Base-by-base conservation (phyloP, 2,329 filamentous ascomycete genomes). In the Penicillium hesseltinei region DNA sequence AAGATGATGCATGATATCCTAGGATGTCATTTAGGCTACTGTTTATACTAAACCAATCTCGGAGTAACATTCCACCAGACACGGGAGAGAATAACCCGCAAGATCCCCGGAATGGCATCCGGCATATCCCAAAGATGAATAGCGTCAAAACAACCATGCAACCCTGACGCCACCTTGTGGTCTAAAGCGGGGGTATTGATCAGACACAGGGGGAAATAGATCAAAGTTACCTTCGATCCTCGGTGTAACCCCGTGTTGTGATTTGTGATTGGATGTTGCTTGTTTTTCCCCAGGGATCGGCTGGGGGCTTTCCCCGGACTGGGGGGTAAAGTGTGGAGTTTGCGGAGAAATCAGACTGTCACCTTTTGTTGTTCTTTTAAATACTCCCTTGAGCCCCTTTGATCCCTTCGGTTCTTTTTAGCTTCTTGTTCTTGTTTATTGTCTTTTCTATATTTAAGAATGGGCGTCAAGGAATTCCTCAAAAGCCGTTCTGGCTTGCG, bases 401-500 rank as follows among this genome's bases (percentile, higher is more conserved):
- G 15, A 23, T 50, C 31, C 36, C 17, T 43, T 55, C 11, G 11
- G 19, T 5, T 19, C 9, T 13, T 36, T 25, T 25, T 5, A 8
- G 33, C 6, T 35, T n/a, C 11, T 45, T 35, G 2, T 5, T 33
- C 10, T n/a, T 25, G 15, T n/a, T 17, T 27, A 44, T n/a, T 8
- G 11, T 35, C 25, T 31, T 25, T 45, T 9, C 3, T 44, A 17
- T 25, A 31, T 25, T 49, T 17, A 38, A 57, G 23, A 2, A 74
- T 74, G 72, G 68, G 67, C 5, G 38, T 74, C 33, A 62, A 65
- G 43, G 39, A 61, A 9, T 63, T 73, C 51, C 38, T 75, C 33
- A 69, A 67, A 50, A 69, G 60, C 38, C 69, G 72, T n/a, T 72
- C 71, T 6, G 61, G 68, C 46, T 59, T 75, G 25, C 62, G 67